These are phyloP conservation scores for Beauveria sp. DNA, from an alignment of 2,329 filamentous ascomycete species.

Conservation along the genomic window DNA sequence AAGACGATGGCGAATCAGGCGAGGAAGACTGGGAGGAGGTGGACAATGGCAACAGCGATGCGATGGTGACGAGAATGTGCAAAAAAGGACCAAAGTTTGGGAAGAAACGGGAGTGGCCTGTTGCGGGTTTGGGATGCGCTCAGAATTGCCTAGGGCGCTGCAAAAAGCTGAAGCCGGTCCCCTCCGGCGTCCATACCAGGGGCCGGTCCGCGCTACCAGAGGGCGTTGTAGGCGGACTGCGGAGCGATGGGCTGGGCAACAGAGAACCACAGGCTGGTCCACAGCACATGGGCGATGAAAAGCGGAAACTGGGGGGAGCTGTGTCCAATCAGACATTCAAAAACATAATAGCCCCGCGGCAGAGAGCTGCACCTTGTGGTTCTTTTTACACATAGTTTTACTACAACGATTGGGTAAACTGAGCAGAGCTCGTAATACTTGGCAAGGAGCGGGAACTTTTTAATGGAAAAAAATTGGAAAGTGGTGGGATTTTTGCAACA, in stretches of 20 bases:
- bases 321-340: background rate
- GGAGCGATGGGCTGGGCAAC: background rate
- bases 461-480: background rate
- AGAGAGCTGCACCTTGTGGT: conserved; percentile 8
- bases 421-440: background rate
- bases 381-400: conserved; percentile 13
- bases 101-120: conserved; percentile 1
- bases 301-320: background rate
- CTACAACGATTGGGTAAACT: background rate
- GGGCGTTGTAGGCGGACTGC: background rate
- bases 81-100: conserved; percentile 9
- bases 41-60: background rate
- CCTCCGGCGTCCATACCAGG: background rate
- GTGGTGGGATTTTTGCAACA: too few species aligned
- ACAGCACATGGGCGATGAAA: background rate
- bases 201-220: background rate
- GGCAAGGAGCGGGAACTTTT: background rate
- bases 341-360: conserved; percentile 10
- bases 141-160: background rate
- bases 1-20: background rate
- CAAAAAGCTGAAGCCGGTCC: background rate
- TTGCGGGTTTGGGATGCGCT: conserved; percentile 6
- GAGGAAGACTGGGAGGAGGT: background rate
- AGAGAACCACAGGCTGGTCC: background rate
- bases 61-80: background rate